Conservation (phyloP, 148 eudicot genomes). For the Arbutus unedo region DNA sequence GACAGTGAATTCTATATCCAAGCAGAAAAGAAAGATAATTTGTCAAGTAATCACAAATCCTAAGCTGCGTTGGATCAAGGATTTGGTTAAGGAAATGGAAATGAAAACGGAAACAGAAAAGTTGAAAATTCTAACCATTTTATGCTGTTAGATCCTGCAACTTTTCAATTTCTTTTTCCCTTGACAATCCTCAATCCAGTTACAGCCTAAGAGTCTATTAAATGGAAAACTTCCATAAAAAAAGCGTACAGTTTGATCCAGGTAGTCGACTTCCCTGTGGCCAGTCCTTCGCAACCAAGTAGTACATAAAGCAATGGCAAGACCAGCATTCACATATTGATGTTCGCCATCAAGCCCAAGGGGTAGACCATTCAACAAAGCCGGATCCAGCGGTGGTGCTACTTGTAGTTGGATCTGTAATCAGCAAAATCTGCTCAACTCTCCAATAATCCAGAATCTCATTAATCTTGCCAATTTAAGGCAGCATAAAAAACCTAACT, state of each 20-base stretch:
- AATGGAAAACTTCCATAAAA: background rate
- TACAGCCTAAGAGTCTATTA: background rate
- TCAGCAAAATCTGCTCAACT: slow-evolving; percentile 10
- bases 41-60: background rate
- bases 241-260: slow-evolving; percentile 42
- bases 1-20: slow-evolving; percentile 65
- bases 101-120: background rate
- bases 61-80: background rate
- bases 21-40: slow-evolving; percentile 16
- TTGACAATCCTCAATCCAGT: background rate
- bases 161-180: background rate
- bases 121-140: background rate
- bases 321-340: slow-evolving; percentile 89
- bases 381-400: slow-evolving; percentile 53
- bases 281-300: slow-evolving; percentile 87
- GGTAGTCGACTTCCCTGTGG: slow-evolving; percentile 47
- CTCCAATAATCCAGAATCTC: background rate
- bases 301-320: slow-evolving; percentile 84
- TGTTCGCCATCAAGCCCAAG: slow-evolving; percentile 92
- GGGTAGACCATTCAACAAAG: slow-evolving; percentile 50
- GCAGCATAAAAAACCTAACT: background rate
- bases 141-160: background rate
- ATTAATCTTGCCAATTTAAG: background rate
- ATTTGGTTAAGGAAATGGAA: background rate
- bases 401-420: slow-evolving; percentile 78